These are phyloP conservation scores for Talaromyces adpressus DNA, from an alignment of 495 filamentous ascomycete species.

Conservation along the genomic window DNA sequence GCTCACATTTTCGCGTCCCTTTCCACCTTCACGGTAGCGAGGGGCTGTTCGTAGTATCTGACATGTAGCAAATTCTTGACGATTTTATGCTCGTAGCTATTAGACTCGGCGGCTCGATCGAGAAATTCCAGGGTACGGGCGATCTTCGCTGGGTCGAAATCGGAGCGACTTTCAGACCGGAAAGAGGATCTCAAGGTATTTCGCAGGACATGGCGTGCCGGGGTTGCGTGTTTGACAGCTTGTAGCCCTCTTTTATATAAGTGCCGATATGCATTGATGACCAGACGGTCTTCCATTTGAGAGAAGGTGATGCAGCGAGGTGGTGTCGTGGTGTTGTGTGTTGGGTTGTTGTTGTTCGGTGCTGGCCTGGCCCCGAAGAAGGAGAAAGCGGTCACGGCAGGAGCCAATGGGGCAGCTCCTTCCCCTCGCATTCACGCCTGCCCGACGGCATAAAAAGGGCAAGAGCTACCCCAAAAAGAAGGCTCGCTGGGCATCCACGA, in stretches of 20 bases:
- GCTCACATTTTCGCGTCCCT: slow-evolving; percentile 31
- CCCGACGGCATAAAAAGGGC: slow-evolving; percentile 4
- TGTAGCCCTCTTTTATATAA: slow-evolving; percentile 68
- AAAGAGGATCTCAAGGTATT: slow-evolving; percentile 64
- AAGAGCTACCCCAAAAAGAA: background rate
- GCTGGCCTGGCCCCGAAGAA: background rate
- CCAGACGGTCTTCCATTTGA: slow-evolving; percentile 21
- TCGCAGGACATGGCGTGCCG: slow-evolving; percentile 60
- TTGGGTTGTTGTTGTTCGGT: background rate
- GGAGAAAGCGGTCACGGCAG: slow-evolving; percentile 2
- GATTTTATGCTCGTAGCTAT: slow-evolving; percentile 73
- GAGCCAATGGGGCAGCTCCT: background rate
- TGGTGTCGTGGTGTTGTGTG: background rate
- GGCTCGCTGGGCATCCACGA: slow-evolving; percentile 6
- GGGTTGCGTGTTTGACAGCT: slow-evolving; percentile 74
- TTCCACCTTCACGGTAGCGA: slow-evolving; percentile 14
- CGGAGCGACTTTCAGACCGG: slow-evolving; percentile 43
- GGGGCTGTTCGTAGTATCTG: slow-evolving; percentile 48
- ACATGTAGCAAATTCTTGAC: slow-evolving; percentile 65
- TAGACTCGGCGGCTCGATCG: slow-evolving; percentile 53
- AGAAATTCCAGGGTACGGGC: slow-evolving; percentile 74
- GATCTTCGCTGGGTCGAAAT: slow-evolving; percentile 55
- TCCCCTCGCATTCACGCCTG: background rate
- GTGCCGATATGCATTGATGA: slow-evolving; percentile 72
- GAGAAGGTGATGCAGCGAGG: slow-evolving; percentile 9